Conservation (phyloP, 176 grass and related monocot genomes). For the Oropetium thomaeum region DNA sequence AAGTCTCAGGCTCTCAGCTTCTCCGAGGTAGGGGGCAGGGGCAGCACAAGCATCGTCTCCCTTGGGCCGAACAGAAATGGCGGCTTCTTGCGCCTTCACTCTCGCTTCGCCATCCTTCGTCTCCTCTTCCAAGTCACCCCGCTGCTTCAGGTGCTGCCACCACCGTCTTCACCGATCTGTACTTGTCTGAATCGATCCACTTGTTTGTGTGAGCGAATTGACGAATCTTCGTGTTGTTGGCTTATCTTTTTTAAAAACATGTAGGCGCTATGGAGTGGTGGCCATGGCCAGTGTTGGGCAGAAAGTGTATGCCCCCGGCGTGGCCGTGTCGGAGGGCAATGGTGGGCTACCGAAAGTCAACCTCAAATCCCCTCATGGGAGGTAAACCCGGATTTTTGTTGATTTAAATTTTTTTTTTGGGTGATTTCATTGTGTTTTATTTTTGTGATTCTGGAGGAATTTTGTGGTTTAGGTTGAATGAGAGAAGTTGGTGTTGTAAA, state of each 20-base stretch:
- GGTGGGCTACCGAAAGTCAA: slow-evolving; percentile 70
- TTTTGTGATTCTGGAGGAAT: not conserved
- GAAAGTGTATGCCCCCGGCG: slow-evolving; percentile 59
- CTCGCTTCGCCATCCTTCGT: not conserved
- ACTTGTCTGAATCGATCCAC: not conserved
- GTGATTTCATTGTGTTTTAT: not conserved
- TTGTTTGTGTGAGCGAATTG: not conserved
- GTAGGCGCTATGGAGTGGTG: slow-evolving; percentile 53
- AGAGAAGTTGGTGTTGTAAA: not conserved
- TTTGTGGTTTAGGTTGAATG: not conserved
- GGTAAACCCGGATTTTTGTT: slow-evolving; percentile 33
- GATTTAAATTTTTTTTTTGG: not conserved
- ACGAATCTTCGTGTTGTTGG: not conserved
- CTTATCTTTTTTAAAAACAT: slow-evolving; percentile 15
- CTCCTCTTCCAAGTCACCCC: slow-evolving; percentile 32
- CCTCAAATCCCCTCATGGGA: slow-evolving; percentile 72
- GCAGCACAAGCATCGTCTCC: not conserved
- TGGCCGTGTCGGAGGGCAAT: slow-evolving; percentile 71
- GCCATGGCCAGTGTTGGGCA: slow-evolving; percentile 59
- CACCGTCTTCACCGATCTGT: not conserved
- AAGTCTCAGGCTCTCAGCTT: slow-evolving; percentile 38
- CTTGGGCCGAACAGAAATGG: slow-evolving; percentile 35
- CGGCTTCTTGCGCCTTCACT: slow-evolving; percentile 37
- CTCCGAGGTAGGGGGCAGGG: slow-evolving; percentile 23
- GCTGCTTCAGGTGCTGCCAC: slow-evolving; percentile 32